A percentile compares a stretch with the other conserved stretches of the same genome.
Conservation (phyloP, 1,284 basidiomycete genomes). For the Porodaedalea pini region DNA sequence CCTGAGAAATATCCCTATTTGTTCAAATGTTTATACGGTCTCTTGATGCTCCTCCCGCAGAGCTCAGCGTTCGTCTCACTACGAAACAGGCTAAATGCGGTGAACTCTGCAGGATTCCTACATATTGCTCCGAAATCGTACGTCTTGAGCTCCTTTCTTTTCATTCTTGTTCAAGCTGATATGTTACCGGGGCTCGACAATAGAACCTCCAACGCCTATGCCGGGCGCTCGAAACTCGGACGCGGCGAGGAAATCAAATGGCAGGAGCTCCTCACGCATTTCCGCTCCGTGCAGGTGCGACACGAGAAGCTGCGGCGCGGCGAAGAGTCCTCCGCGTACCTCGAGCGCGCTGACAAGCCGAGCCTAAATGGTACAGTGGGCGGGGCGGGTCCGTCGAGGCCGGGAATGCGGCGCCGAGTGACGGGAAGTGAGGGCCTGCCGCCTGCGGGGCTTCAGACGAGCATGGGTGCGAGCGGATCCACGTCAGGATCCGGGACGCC, state of each 20-base stretch:
- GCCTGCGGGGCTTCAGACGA: background rate
- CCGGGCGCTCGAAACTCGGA: slow-evolving; percentile 69
- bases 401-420: slow-evolving; percentile 18
- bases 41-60: slow-evolving; percentile 97
- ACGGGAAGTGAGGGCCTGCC: slow-evolving; percentile 15
- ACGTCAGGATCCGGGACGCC: background rate
- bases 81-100: slow-evolving; percentile 89
- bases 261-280: slow-evolving; percentile 86
- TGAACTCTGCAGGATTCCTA: slow-evolving; percentile 91
- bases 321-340: slow-evolving; percentile 16
- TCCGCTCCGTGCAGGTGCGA: slow-evolving; percentile 76
- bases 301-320: slow-evolving; percentile 81
- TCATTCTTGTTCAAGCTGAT: background rate
- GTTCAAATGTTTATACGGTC: slow-evolving; percentile 96
- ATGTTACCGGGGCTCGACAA: background rate
- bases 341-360: slow-evolving; percentile 8
- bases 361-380: background rate
- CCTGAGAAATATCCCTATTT: slow-evolving; percentile 95
- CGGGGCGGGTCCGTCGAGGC: slow-evolving; percentile 12
- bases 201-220: slow-evolving; percentile 34
- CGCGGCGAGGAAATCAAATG: slow-evolving; percentile 87
- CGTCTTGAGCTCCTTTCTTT: slow-evolving; percentile 25
- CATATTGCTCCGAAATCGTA: slow-evolving; percentile 84
- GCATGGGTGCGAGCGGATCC: no score
- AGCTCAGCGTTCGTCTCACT: slow-evolving; percentile 95